Evolutionary conservation across 805 yeast species (phyloP).

Genomic region (Cyberlindnera amylophila): DNA sequence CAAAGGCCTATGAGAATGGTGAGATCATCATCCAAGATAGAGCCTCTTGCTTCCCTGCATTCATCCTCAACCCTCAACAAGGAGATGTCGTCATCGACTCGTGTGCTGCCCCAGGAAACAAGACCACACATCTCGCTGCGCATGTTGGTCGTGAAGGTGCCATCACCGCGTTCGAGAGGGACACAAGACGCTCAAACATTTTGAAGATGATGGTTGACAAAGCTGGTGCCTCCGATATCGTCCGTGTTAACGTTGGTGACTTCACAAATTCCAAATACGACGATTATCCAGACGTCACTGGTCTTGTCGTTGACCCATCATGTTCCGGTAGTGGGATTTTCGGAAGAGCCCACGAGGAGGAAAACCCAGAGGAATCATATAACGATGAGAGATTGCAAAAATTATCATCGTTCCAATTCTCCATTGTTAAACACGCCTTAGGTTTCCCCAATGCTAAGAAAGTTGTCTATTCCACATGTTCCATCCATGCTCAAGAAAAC

Average conservation of each 20-base stretch:
- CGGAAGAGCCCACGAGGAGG: conserved; percentile 52
- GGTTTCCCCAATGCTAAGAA: conserved; percentile 70
- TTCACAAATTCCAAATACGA: conserved; percentile 40
- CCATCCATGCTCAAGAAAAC: conserved; percentile 89
- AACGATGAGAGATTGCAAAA: conserved; percentile 57
- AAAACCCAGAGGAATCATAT: conserved; percentile 40
- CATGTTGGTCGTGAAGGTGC: conserved; percentile 39
- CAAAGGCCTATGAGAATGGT: conserved; percentile 71
- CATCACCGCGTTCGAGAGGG: conserved; percentile 86
- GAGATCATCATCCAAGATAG: conserved; percentile 89
- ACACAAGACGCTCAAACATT: conserved; percentile 63
- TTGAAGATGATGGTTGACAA: conserved; percentile 71
- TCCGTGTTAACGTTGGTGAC: conserved; percentile 50
- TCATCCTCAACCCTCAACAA: conserved; percentile 60
- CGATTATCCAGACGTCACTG: conserved; percentile 64
- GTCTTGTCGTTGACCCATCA: conserved; percentile 90
- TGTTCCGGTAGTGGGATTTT: conserved; percentile 98
- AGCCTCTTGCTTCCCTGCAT: conserved; percentile 95
- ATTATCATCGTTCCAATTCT: conserved; percentile 81
- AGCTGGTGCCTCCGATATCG: conserved; percentile 57
- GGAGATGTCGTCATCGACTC: conserved; percentile 79
- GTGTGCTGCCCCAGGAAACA: conserved; percentile 98
- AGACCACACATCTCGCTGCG: conserved; percentile 89
- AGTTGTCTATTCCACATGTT: conserved; percentile 93
- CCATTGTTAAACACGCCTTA: conserved; percentile 85